A percentile compares a stretch with the other conserved stretches of the same genome.
These are phyloP conservation scores for Sergeia podlipaevii DNA, from an alignment of 208 protist genomes.

Conservation along the genomic window DNA sequence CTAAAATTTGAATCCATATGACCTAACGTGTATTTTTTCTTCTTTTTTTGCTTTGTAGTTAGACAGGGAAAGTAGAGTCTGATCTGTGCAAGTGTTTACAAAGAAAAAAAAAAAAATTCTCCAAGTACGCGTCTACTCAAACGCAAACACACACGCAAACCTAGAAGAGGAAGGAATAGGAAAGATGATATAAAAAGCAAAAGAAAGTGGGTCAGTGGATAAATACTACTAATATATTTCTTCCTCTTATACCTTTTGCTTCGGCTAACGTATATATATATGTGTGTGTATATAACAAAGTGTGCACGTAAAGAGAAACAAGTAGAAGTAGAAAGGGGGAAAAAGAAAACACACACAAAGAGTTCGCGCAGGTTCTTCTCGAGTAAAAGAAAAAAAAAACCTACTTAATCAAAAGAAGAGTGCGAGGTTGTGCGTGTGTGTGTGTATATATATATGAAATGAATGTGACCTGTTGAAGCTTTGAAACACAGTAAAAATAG, in stretches of 20 bases:
- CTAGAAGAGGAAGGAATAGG: not conserved
- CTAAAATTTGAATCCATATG: no score
- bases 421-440: slow-evolving; percentile 7
- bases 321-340: slow-evolving; percentile 3
- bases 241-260: no score
- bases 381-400: slow-evolving; percentile 10
- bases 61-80: no score
- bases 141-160: not conserved
- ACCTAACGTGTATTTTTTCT: no score
- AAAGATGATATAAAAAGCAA: slow-evolving; percentile 8
- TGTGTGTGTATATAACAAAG: no score
- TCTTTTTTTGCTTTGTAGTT: no score
- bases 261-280: no score
- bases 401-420: not conserved
- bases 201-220: no score
- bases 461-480: no score
- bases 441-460: slow-evolving; percentile 11
- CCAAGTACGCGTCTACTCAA: no score
- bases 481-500: no score
- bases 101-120: slow-evolving; percentile 5
- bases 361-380: not conserved
- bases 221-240: no score
- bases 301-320: not conserved
- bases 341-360: slow-evolving; percentile 2
- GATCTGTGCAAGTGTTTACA: not conserved